Evolutionary conservation across 78 protist species (phyloP), one percentile per base, ranked within the genome.

Genomic region (Parvularia atlantis): DNA sequence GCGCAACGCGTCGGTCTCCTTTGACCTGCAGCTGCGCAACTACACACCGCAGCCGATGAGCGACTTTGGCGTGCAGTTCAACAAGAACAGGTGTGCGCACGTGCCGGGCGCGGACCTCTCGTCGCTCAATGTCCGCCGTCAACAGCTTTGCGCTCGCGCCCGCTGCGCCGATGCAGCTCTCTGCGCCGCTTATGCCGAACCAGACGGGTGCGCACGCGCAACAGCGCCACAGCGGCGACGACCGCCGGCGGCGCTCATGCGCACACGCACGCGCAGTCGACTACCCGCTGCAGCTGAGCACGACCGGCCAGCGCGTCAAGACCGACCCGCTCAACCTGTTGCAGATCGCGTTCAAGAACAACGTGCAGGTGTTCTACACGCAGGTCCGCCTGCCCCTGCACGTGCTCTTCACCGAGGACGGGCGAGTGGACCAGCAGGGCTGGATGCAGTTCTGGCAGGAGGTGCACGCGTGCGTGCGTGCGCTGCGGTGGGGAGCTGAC

Each of bases 341-440:
- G 20, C 91, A 86, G 74, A 39, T 86, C 1, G 91, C 91, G 3
- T 20, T 86, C 36, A 74, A 75, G 75, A 86, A 65, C 81, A 79
- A 72, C 76, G 48, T 66, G 33, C 71, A 69, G 59, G 84, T 86
- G 28, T 64, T 61, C 41, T 83, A 83, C 70, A 77, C 71, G 41
- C 46, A 40, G 58, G 67, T 0, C 33, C 0, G 0, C 20, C n/a
- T 83, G 43, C 75, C 63, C 50, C 0, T 65, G 40, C 35, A 66
- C 40, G 26, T 46, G n/a, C 2, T 72, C 69, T 41, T 73, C 36
- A 7, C 40, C 39, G 81, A 77, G 64, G 67, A 52, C 44, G 84
- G 80, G 6, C 19, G 10, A 46, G 11, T 78, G 26, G 78, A 66
- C 10, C 71, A 53, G 41, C 1, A 1, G 16, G 50, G 14, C 26